A percentile compares a stretch with the other conserved stretches of the same genome.
Conservation (phyloP, 257 asterid genomes). For the Solanum paucissectum region DNA sequence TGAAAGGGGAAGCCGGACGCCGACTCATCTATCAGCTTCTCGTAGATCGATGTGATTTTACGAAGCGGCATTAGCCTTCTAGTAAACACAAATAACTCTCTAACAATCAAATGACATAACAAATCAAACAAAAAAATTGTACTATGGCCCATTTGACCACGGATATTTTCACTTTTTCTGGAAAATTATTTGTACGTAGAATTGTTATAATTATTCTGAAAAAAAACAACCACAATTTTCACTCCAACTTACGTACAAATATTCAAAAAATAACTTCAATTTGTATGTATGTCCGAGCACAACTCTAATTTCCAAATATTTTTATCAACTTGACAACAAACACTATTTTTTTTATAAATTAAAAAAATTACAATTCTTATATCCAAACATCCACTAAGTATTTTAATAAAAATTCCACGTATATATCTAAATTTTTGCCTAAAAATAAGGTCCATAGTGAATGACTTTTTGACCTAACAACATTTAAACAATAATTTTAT, state of each 20-base stretch:
- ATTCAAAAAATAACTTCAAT: no score
- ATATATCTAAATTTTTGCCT: not conserved
- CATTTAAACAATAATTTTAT: not conserved
- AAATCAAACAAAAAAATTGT: not conserved
- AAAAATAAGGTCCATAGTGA: not conserved
- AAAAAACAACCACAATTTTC: not conserved
- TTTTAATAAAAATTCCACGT: not conserved
- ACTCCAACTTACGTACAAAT: not conserved
- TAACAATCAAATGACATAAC: not conserved
- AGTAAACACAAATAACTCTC: not conserved
- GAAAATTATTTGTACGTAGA: not conserved
- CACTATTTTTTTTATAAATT: not conserved
- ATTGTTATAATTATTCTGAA: not conserved
- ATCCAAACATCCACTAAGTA: not conserved
- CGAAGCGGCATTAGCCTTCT: no score
- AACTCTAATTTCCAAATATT: not conserved
- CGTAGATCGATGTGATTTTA: no score
- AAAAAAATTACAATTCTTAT: not conserved
- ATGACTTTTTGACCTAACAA: not conserved
- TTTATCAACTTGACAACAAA: not conserved
- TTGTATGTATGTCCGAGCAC: not conserved
- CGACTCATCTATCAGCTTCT: no score
- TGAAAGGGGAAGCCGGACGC: no score
- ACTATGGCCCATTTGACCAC: not conserved
- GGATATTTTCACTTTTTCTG: not conserved